Percentiles rank a stretch among this genome's conserved stretches.
Conservation (phyloP, 768 basidiomycete species). For the Calocera cornea region DNA sequence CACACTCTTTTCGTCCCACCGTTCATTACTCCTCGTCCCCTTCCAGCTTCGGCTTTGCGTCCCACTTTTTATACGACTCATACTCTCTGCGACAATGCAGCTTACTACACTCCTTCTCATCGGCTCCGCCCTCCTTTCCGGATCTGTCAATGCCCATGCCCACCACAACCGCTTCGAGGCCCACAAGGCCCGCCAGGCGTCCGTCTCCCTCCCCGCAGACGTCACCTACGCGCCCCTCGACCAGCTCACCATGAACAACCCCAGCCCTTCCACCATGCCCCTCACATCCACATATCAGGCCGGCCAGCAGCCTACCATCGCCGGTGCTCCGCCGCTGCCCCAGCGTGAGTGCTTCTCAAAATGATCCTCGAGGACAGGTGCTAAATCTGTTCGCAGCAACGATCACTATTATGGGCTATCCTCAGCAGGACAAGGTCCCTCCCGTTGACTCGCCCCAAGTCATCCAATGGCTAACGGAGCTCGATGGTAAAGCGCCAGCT, state of each 20-base stretch:
- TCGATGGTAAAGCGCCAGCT: constrained; percentile 9
- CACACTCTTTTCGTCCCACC: neutral
- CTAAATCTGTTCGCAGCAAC: constrained; percentile 2
- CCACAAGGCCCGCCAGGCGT: neutral
- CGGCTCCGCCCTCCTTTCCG: constrained; percentile 4
- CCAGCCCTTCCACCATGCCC: constrained; percentile 29
- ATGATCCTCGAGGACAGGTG: neutral
- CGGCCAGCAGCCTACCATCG: constrained; percentile 48
- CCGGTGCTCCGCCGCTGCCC: constrained; percentile 56
- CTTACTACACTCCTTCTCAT: neutral
- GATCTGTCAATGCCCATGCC: constrained; percentile 4
- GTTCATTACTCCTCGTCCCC: neutral
- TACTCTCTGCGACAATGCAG: neutral
- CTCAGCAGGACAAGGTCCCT: constrained; percentile 1
- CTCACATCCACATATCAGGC: constrained; percentile 41
- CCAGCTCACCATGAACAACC: constrained; percentile 1
- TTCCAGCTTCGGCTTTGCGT: neutral
- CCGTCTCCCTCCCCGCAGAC: constrained; percentile 1
- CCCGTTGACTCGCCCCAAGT: constrained; percentile 45
- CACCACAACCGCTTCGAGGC: neutral
- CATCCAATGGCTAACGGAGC: constrained; percentile 12
- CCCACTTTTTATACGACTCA: too few species aligned
- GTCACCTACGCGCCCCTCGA: neutral
- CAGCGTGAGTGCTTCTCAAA: constrained; percentile 14
- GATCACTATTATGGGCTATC: constrained; percentile 10